Percentiles rank a stretch among this genome's conserved stretches.
phyloP scores from a whole-genome alignment of 805 yeast genomes.

The Yarrowia sp. region DNA sequence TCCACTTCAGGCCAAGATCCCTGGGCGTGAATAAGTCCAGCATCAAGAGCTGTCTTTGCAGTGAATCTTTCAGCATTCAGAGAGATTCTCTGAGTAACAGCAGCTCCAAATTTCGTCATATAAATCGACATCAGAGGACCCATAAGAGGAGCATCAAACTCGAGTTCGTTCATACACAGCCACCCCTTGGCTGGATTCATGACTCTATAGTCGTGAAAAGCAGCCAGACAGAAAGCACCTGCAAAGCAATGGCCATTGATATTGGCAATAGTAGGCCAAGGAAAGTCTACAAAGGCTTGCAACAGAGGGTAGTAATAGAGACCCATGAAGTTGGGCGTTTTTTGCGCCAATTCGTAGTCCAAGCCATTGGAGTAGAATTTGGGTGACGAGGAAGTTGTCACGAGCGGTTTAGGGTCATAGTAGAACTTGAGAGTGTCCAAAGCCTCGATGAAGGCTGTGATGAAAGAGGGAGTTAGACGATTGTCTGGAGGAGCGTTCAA shows the following conservation, averaged over 20 bases:
- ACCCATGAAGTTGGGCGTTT: constrained; percentile 50
- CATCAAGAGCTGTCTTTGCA: constrained; percentile 46
- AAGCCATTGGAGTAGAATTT: constrained; percentile 54
- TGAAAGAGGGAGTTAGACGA: constrained; percentile 49
- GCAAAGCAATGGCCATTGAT: constrained; percentile 55
- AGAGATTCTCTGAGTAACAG: constrained; percentile 47
- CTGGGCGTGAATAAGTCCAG: constrained; percentile 48
- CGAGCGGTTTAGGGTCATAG: constrained; percentile 48
- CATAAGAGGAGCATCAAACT: constrained; percentile 52
- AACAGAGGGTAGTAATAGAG: constrained; percentile 48
- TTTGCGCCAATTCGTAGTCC: constrained; percentile 50
- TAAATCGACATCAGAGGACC: constrained; percentile 51
- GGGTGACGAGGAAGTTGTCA: constrained; percentile 49
- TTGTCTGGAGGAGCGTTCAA: constrained; percentile 51
- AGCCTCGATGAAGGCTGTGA: constrained; percentile 49
- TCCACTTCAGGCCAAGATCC: constrained; percentile 51
- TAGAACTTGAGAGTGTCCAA: constrained; percentile 47
- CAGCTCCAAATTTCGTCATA: constrained; percentile 47
- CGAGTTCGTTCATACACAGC: constrained; percentile 53
- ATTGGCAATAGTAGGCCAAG: constrained; percentile 53
- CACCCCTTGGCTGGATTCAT: constrained; percentile 53
- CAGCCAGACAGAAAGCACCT: constrained; percentile 52
- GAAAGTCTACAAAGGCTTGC: constrained; percentile 50
- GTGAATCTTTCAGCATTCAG: constrained; percentile 51
- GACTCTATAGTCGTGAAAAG: constrained; percentile 52